A percentile compares a stretch with the other conserved stretches of the same genome.
These are phyloP conservation scores for Nicotiana knightiana DNA, from an alignment of 257 asterid genomes.

Conservation along the genomic window DNA sequence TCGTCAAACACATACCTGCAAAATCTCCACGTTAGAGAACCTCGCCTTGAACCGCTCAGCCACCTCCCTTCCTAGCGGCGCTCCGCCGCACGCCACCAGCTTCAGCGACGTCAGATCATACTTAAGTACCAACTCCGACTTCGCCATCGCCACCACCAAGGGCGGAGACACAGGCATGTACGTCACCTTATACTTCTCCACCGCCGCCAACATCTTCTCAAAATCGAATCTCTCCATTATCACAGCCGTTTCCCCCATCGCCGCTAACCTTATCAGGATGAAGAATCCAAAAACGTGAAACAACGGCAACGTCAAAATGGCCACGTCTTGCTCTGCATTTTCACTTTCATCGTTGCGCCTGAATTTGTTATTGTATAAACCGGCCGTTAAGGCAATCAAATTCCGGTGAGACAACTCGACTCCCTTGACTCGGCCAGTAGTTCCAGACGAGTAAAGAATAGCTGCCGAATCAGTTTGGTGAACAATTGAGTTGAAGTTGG, in stretches of 20 bases:
- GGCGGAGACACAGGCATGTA: constrained; percentile 86
- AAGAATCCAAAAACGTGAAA: constrained; percentile 85
- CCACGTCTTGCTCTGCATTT: constrained; percentile 6
- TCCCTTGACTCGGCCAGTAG: constrained; percentile 77
- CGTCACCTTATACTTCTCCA: constrained; percentile 55
- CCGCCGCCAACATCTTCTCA: constrained; percentile 57
- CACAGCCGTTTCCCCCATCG: constrained; percentile 62
- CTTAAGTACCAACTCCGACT: constrained; percentile 62
- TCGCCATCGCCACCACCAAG: constrained; percentile 71
- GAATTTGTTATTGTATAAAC: constrained; percentile 27
- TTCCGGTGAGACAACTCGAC: constrained; percentile 76
- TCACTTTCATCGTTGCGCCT: neutral
- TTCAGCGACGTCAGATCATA: constrained; percentile 65
- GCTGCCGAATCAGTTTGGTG: constrained; percentile 59
- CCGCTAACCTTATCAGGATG: constrained; percentile 57
- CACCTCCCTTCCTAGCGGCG: constrained; percentile 82
- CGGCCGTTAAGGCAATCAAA: constrained; percentile 45
- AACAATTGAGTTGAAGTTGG: constrained; percentile 1
- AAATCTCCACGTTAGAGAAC: constrained; percentile 54
- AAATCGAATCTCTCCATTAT: constrained; percentile 65
- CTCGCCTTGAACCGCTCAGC: constrained; percentile 47
- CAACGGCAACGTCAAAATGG: constrained; percentile 65
- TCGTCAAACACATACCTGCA: constrained; percentile 44
- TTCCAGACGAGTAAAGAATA: constrained; percentile 88
- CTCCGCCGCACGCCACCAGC: constrained; percentile 76